A percentile compares a stretch with the other conserved stretches of the same genome.
Conservation (phyloP, 768 basidiomycete genomes). For the Lactifluus echinatus region DNA sequence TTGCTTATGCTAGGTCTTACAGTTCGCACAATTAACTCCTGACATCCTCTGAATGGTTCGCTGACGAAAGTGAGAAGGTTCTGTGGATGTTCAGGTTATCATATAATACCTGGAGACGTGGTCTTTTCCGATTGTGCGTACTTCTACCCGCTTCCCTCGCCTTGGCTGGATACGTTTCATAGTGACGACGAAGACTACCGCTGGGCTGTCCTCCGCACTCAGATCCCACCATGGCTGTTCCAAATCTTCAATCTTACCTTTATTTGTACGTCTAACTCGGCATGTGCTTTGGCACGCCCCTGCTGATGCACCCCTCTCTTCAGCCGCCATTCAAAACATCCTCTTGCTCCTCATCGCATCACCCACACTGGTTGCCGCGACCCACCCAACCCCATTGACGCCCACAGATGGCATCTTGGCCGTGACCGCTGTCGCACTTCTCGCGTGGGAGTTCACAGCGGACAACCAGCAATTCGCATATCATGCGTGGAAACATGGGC, state of each 20-base stretch:
- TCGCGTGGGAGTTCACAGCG: conserved; percentile 70
- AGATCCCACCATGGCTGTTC: conserved; percentile 47
- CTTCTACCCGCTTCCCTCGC: neutral
- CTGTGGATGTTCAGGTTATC: conserved; percentile 64
- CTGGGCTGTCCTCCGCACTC: conserved; percentile 67
- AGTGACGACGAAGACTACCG: conserved; percentile 89
- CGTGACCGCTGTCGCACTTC: conserved; percentile 43
- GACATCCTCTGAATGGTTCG: neutral
- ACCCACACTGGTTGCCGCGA: conserved; percentile 48
- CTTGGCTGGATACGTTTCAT: neutral
- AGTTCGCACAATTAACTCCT: conserved; percentile 29
- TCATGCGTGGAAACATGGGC: conserved; percentile 62
- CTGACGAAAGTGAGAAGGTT: conserved; percentile 23
- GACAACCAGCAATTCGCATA: conserved; percentile 91
- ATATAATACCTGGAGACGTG: conserved; percentile 80
- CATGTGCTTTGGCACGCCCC: neutral
- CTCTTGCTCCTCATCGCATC: conserved; percentile 66
- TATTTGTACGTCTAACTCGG: conserved; percentile 41
- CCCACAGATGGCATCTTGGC: conserved; percentile 58
- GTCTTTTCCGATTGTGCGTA: conserved; percentile 63
- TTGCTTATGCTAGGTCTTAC: conserved; percentile 65
- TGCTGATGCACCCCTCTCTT: neutral
- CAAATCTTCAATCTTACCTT: conserved; percentile 61
- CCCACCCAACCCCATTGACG: conserved; percentile 43
- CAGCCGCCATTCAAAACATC: conserved; percentile 69